Base-by-base conservation (phyloP, 495 filamentous ascomycete genomes). In the Penicillium turbatum region DNA sequence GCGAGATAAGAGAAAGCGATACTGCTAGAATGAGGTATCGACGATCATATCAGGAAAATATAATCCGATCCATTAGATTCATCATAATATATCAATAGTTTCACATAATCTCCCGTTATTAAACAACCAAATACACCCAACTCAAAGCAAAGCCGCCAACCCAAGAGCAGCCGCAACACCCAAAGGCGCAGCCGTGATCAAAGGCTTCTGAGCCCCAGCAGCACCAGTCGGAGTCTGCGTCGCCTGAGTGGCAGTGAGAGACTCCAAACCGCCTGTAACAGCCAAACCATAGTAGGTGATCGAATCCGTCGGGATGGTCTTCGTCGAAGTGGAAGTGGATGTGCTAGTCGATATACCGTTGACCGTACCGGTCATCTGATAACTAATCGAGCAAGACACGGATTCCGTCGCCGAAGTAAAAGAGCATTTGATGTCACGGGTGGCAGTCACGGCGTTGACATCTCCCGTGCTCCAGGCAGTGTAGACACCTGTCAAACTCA, bases 121-220 rank as follows among this genome's bases (percentile, higher is more conserved):
- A n/a, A n/a, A n/a, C 21, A 24, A 24, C 21, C 21, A 24, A 24
- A 24, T n/a, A n/a, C n/a, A n/a, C n/a, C n/a, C 21, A 16, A 37
- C 49, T 60, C 29, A 60, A 21, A 60, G 53, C 34, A 60, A 24
- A 39, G 60, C 63, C 47, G 48, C 63, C 27, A 57, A 36, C 2
- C 21, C 21, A 24, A 24, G 21, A 0, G 60, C 60, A 49, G 54
- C 60, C 42, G 57, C 63, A 53, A 55, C 42, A 47, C 55, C 34
- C 48, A 63, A 29, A 7, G 63, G 56, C n/a, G 56, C 63, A 30
- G 60, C 60, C 5, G 60, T 65, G 44, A 65, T 56, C 26, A 63
- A 29, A 36, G 60, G 54, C 24, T 29, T 54, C 10, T 48, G 49
- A 19, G 43, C 44, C 7, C 48, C 54, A 43, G 40, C 52, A 17